These are phyloP conservation scores for Ascochyta rabiei DNA, from an alignment of 2,329 filamentous ascomycete genomes.

Conservation along the genomic window DNA sequence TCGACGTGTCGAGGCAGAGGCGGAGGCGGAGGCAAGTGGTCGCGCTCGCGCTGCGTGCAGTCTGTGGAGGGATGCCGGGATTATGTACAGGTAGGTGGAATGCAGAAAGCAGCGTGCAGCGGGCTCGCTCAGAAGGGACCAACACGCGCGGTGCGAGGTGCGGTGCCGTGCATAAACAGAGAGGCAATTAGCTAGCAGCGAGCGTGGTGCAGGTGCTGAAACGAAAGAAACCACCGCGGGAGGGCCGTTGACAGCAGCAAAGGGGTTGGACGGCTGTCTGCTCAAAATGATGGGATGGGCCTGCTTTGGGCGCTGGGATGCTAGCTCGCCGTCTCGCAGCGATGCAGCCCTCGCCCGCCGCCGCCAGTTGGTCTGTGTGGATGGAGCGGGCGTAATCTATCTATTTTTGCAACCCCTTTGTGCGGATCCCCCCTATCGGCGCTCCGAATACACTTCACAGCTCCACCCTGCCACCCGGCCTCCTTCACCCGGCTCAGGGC, in stretches of 20 bases:
- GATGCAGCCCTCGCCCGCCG: slow-evolving; percentile 17
- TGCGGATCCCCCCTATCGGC: slow-evolving; percentile 4
- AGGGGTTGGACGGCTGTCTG: slow-evolving; percentile 27
- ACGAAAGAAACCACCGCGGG: slow-evolving; percentile 36
- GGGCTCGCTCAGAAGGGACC: slow-evolving; percentile 19
- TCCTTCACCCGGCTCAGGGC: slow-evolving; percentile 10
- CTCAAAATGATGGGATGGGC: slow-evolving; percentile 22
- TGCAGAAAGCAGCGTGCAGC: slow-evolving; percentile 22
- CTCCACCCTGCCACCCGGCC: slow-evolving; percentile 17
- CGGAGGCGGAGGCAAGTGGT: slow-evolving; percentile 3
- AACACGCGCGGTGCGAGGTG: slow-evolving; percentile 18
- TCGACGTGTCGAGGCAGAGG: background rate
- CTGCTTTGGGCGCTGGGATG: slow-evolving; percentile 20
- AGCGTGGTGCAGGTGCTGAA: slow-evolving; percentile 35
- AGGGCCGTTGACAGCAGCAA: slow-evolving; percentile 28
- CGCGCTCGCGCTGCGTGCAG: slow-evolving; percentile 12
- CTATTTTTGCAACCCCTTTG: slow-evolving; percentile 15
- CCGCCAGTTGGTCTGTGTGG: slow-evolving; percentile 26
- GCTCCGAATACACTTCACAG: slow-evolving; percentile 13
- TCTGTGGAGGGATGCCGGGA: background rate
- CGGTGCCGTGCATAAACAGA: slow-evolving; percentile 9
- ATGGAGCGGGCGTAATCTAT: slow-evolving; percentile 20
- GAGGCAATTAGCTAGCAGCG: slow-evolving; percentile 37
- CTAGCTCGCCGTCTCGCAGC: slow-evolving; percentile 8
- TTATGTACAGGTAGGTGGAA: slow-evolving; percentile 28